These are phyloP conservation scores for Cryptococcus sp. DNA, from an alignment of 1,284 basidiomycete species.

Conservation along the genomic window DNA sequence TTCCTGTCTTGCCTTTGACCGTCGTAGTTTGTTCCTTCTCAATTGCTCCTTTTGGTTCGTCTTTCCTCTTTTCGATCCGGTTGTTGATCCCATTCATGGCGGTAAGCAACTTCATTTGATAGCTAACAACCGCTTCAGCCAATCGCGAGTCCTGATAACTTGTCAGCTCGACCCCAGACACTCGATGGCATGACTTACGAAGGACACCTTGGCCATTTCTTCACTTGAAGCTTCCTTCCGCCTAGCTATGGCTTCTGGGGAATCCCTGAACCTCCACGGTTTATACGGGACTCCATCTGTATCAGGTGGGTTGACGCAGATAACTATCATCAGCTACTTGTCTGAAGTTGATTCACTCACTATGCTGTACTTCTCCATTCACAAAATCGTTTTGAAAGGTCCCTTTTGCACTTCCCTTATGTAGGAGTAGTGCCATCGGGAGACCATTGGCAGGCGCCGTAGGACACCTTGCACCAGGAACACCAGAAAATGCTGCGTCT, in stretches of 20 bases:
- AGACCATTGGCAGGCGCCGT: constrained; percentile 43
- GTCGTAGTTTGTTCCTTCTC: neutral
- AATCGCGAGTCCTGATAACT: constrained; percentile 32
- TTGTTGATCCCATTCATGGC: constrained; percentile 32
- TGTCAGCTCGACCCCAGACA: neutral
- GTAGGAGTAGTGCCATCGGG: constrained; percentile 45
- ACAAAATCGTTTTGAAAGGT: constrained; percentile 45
- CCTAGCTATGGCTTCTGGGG: constrained; percentile 34
- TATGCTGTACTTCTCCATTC: constrained; percentile 49
- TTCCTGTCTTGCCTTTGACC: constrained; percentile 7
- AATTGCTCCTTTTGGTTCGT: neutral
- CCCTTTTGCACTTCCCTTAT: constrained; percentile 40
- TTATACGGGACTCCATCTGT: constrained; percentile 34
- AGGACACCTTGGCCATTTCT: constrained; percentile 11
- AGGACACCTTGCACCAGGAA: constrained; percentile 40
- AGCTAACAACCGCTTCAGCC: constrained; percentile 44
- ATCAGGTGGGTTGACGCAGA: constrained; percentile 44
- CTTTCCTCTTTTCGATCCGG: constrained; percentile 13
- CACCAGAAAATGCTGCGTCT: constrained; percentile 36
- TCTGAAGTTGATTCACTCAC: constrained; percentile 26
- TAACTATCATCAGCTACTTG: constrained; percentile 27
- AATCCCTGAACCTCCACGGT: constrained; percentile 45
- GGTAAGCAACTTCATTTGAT: constrained; percentile 41
- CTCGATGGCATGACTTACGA: constrained; percentile 11
- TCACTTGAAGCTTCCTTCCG: constrained; percentile 1